Conservation (phyloP, 148 eudicot species). For the Camellia japonica region DNA sequence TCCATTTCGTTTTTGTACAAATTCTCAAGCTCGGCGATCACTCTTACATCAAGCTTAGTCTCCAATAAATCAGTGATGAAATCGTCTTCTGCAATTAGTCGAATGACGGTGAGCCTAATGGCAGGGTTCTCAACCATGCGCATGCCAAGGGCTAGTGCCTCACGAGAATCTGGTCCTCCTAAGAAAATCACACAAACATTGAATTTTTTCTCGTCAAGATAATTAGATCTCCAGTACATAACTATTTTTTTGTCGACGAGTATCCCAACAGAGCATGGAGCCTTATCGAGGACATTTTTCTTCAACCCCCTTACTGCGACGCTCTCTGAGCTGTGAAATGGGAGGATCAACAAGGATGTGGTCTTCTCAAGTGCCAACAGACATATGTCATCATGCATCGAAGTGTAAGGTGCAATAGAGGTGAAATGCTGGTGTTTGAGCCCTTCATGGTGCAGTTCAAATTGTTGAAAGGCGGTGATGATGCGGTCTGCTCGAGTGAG, state of each 20-base stretch:
- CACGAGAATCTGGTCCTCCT: conserved; percentile 12
- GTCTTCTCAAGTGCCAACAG: conserved; percentile 13
- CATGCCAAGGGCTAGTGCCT: conserved; percentile 8
- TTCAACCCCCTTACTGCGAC: conserved; percentile 1
- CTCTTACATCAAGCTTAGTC: conserved; percentile 2
- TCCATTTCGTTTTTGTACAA: background rate
- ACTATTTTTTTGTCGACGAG: conserved; percentile 6
- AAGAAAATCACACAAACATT: conserved; percentile 2
- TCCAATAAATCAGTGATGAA: background rate
- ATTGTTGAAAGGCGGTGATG: background rate
- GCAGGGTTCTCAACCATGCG: conserved; percentile 10
- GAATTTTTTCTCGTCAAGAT: background rate
- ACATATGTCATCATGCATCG: conserved; percentile 18
- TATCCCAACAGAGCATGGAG: conserved; percentile 19
- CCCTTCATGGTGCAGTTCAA: background rate
- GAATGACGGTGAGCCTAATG: background rate
- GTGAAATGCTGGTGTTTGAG: conserved; percentile 10
- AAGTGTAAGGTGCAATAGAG: background rate
- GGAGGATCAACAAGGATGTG: background rate
- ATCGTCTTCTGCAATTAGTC: background rate
- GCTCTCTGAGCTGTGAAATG: conserved; percentile 9
- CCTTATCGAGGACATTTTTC: conserved; percentile 13
- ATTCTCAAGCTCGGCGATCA: background rate
- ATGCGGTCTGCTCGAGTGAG: conserved; percentile 4
- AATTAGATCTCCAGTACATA: background rate